Evolutionary conservation across 108 stramenopile genomes (phyloP), one percentile per base, ranked within the genome.

Genomic region (Asterionellopsis glacialis): DNA sequence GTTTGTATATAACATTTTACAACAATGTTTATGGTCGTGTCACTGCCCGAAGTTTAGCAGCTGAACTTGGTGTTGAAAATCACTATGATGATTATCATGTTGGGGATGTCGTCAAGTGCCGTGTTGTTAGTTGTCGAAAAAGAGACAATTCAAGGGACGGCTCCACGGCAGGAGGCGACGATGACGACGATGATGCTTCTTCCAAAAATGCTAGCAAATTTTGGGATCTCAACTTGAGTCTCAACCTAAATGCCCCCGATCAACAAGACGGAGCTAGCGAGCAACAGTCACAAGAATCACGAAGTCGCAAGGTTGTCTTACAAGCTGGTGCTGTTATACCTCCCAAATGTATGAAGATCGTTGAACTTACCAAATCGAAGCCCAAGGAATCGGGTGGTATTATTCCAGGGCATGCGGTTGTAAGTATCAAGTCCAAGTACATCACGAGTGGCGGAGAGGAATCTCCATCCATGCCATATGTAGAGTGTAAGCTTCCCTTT

Each of bases 11-110:
- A 15, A 91, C 88, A 22, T 95, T 95, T 70, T 91, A 75, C 76
- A 86, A 88, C 49, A 72, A 77, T 28, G 83, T 88, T 23, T 80
- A 91, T 59, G 93, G 93, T 19, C 60, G 72, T 41, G 82, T 87
- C 11, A 77, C 73, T 12, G 82, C 81, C 0, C 66, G 77, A 41
- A 80, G 80, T 41, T 63, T 94, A 44, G 83, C 82, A 2, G 66
- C 75, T 0, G 93, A 94, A 45, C 57, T 89, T 24, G 93, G 89
- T 21, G 75, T 94, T 13, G 93, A 94, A 57, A 83, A 91, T 72
- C 79, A 79, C 27, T 57, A 51, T 41, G 61, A 68, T 26, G 80
- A 84, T 48, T 94, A 91, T 60, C 61, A 55, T 33, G 65, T 90
- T 18, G 90, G 93, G 6, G 90, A 90, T 69, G 87, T 88, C 15